Evolutionary conservation across 257 asterid species (phyloP), one percentile per base, ranked within the genome.

Genomic region (Ocimum tenuiflorum): DNA sequence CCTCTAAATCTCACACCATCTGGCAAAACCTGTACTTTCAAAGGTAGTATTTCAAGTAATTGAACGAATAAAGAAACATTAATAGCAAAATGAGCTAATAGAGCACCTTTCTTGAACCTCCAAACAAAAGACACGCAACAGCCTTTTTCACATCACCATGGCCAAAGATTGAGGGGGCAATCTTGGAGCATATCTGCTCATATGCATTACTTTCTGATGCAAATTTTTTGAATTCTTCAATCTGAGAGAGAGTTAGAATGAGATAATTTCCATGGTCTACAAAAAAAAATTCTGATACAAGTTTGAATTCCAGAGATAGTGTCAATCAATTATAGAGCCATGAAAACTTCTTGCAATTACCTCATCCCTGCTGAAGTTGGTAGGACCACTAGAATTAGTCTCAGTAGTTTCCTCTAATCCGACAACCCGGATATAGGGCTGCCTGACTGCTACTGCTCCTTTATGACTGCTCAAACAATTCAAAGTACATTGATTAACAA

Each of bases 1-100:
- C 99, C 97, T 88, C 99, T 88, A 71, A 94, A 78, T 83, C 80
- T 90, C 56, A 94, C 99, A 74, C 99, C 99, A 73, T 94, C 99
- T 8, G 99, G 99, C 78, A 94, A 77, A 60, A 75, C 50, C 98
- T 91, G 84, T 71, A 75, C 43, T 50, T 56, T 64, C 75, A 66
- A 63, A 60, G 36, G 69, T 52, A 66, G 17, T 6, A 31, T 48
- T 70, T 22, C 31, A 62, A 60, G 72, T 60, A 38, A 47, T 13
- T 48, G 61, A 56, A 69, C 71, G 9, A 29, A 17, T 41, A 59
- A 49, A 63, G 24, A 59, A 67, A 4, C 54, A 49, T 6, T 12
- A 55, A 29, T 36, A 48, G 31, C 59, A 39, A 45, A 47, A 74
- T 43, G 42, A 43, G 47, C 43, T 27, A 19, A 56, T 49, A 50